A percentile compares a stretch with the other conserved stretches of the same genome.
Conservation (phyloP, 2,329 filamentous ascomycete genomes). For the Phaeosphaeriaceae sp. region DNA sequence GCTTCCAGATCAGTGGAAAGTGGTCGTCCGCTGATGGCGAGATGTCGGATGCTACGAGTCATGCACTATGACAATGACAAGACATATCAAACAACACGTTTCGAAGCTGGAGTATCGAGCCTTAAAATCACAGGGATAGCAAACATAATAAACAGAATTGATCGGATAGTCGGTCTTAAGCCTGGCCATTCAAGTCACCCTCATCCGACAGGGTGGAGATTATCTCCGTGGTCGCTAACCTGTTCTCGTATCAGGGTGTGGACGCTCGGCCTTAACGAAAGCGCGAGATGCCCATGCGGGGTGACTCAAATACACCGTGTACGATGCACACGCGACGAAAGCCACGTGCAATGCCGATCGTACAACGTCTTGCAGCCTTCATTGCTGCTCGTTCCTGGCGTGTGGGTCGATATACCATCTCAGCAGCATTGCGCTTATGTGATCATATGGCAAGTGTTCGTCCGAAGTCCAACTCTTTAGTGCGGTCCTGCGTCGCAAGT, state of each 20-base stretch:
- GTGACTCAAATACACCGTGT: background rate
- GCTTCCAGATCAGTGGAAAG: background rate
- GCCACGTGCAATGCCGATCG: background rate
- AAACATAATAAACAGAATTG: background rate
- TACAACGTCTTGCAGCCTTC: background rate
- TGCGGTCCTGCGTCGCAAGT: background rate
- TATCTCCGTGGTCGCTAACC: slow-evolving; percentile 14
- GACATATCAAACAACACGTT: background rate
- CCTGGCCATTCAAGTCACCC: background rate
- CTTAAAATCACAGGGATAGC: background rate
- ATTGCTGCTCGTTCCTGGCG: background rate
- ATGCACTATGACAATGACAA: background rate
- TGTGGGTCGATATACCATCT: background rate
- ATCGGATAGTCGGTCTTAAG: background rate
- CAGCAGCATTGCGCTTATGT: background rate
- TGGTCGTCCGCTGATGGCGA: no score
- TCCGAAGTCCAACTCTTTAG: background rate
- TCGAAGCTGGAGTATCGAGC: background rate
- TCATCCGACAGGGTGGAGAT: background rate
- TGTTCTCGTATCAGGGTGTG: background rate
- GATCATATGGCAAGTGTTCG: background rate
- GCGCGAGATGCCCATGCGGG: slow-evolving; percentile 16
- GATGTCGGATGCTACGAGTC: background rate
- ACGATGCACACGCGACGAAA: background rate
- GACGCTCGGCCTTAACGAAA: slow-evolving; percentile 18